Percentiles rank a stretch among this genome's conserved stretches.
These are phyloP conservation scores for Cryptosporidium felis DNA, from an alignment of 169 alveolate species.

Conservation along the genomic window DNA sequence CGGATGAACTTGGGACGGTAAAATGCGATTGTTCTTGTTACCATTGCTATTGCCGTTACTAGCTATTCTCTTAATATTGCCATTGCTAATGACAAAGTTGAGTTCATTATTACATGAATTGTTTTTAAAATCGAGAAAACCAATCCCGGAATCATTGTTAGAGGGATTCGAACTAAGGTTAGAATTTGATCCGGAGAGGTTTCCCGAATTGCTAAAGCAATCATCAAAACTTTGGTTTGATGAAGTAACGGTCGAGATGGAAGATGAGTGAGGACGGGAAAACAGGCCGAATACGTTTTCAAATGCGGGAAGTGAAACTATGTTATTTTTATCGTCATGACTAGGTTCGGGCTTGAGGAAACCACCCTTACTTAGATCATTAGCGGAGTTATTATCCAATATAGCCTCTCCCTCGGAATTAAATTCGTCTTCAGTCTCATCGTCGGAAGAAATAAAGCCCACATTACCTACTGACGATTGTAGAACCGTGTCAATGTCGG, in stretches of 20 bases:
- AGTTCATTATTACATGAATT: too few relatives aligned
- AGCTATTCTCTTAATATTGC: too few relatives aligned
- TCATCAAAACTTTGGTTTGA: constrained; percentile 30
- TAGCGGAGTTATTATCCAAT: neutral
- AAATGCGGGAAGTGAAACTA: neutral
- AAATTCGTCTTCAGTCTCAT: constrained; percentile 47
- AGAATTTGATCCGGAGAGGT: neutral
- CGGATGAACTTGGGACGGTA: too few relatives aligned
- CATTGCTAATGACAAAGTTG: too few relatives aligned
- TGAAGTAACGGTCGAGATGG: constrained; percentile 8
- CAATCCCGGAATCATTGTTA: too few relatives aligned
- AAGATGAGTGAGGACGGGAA: constrained; percentile 47
- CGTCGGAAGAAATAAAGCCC: constrained; percentile 67
- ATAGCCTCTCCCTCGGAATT: neutral
- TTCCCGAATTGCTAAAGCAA: neutral
- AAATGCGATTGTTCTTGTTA: too few relatives aligned
- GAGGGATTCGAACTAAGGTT: constrained; percentile 9
- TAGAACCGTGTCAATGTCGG: constrained; percentile 31
- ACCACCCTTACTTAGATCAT: too few relatives aligned
- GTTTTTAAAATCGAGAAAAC: too few relatives aligned
- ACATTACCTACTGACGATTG: constrained; percentile 58
- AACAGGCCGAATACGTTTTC: neutral
- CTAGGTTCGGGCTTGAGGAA: neutral
- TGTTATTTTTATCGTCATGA: neutral
- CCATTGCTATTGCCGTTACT: too few relatives aligned